Conservation (phyloP, 2,329 filamentous ascomycete species). For the Magnaporthiopsis incrustans region DNA sequence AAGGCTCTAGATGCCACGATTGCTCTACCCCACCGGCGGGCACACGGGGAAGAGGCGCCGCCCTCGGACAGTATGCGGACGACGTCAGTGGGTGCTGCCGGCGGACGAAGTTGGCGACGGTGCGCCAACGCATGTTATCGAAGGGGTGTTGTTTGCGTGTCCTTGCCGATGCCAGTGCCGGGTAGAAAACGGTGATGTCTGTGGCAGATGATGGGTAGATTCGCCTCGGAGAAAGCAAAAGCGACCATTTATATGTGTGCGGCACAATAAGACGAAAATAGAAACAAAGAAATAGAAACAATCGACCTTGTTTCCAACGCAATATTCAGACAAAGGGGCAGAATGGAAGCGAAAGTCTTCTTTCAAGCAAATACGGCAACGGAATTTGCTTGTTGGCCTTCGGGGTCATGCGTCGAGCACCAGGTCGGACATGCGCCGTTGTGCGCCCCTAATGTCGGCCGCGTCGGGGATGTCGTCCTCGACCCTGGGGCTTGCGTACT, state of each 20-base stretch:
- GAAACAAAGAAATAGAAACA: not conserved
- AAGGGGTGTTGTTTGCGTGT: not conserved
- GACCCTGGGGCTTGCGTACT: conserved; percentile 4
- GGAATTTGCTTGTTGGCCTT: not conserved
- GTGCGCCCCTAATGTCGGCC: not conserved
- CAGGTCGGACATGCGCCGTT: not conserved
- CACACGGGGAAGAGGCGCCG: not conserved
- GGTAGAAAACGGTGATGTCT: too few species aligned
- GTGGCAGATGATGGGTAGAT: too few species aligned
- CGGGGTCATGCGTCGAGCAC: not conserved
- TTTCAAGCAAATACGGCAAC: not conserved
- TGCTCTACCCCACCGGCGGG: too few species aligned
- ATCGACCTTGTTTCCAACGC: not conserved
- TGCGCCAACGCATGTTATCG: not conserved
- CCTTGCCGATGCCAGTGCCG: not conserved
- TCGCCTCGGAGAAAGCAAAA: too few species aligned
- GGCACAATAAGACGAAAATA: not conserved
- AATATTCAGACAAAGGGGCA: not conserved
- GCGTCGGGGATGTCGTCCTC: not conserved
- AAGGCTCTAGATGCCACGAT: not conserved
- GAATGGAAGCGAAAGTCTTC: not conserved
- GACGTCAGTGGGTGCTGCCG: not conserved
- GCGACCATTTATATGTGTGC: not conserved
- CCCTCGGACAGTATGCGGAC: not conserved
- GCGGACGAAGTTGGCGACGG: not conserved